Evolutionary conservation across 768 basidiomycete genomes (phyloP).

Genomic region (Lactarius vividus): DNA sequence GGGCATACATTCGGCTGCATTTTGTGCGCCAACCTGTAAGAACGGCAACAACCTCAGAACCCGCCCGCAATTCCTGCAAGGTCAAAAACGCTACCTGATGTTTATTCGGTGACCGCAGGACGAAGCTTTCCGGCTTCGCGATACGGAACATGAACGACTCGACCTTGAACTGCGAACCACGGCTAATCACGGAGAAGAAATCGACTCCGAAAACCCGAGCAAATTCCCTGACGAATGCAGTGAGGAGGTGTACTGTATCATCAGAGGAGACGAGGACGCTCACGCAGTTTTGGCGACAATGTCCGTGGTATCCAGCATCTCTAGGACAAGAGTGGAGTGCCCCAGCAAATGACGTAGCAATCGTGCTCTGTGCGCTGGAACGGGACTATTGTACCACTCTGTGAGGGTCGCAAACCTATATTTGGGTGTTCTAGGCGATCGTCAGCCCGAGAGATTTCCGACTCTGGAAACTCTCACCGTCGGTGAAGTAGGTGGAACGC

Average conservation of each 20-base stretch:
- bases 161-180: slow-evolving; percentile 98
- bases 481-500: slow-evolving; percentile 74
- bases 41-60: slow-evolving; percentile 3
- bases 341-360: slow-evolving; percentile 63
- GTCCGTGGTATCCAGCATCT: slow-evolving; percentile 79
- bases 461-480: slow-evolving; percentile 48
- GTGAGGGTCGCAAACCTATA: slow-evolving; percentile 20
- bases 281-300: slow-evolving; percentile 89
- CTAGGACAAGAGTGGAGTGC: slow-evolving; percentile 66
- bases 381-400: slow-evolving; percentile 76
- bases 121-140: slow-evolving; percentile 91
- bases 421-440: slow-evolving; percentile 22
- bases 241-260: not conserved
- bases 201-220: slow-evolving; percentile 97
- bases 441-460: not conserved
- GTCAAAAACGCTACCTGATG: slow-evolving; percentile 52
- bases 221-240: slow-evolving; percentile 76
- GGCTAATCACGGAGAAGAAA: slow-evolving; percentile 90
- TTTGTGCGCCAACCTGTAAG: slow-evolving; percentile 86
- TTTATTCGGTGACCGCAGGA: slow-evolving; percentile 87
- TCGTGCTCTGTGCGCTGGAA: slow-evolving; percentile 51
- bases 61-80: slow-evolving; percentile 2
- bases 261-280: slow-evolving; percentile 32
- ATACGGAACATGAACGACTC: slow-evolving; percentile 99
- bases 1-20: slow-evolving; percentile 94